Base-by-base conservation (phyloP, 1,139 yeast species). In the Scheffersomyces insectosa region DNA sequence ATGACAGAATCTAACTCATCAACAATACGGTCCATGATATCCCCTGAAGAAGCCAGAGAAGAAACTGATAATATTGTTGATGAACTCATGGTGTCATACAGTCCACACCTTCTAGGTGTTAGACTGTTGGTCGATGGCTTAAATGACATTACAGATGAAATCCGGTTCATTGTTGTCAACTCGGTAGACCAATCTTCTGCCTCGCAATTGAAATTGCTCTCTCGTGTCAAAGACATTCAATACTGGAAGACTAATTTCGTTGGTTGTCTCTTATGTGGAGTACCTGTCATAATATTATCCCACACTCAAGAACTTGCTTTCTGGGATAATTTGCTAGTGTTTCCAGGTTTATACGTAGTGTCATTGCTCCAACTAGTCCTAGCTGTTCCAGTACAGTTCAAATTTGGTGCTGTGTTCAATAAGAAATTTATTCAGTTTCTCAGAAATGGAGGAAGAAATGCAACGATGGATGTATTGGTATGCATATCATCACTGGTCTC, bases 381-480 rank as follows among this genome's bases (percentile, higher is more conserved):
- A 3, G 78, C 91, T 0, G 62, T 84, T 1, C 87, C 85, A 52
- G 73, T 91, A 36, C 93, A 88, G 58, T 80, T 87, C 54, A 70
- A 76, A 27, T 77, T 83, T 47, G 98, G 87, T 1, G 57, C 67
- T 8, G 73, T 76, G 31, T 93, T 89, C 56, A 80, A 82, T 60
- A 70, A 65, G 40, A 84, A 88, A 46, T 80, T 95, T 9, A 72
- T 66, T 55, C 77, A 76, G 38, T 85, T 95, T n/a, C 49, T 90
- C 13, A 70, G 70, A 43, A 89, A 86, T 53, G 76, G 82, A 6
- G 75, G 86, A 23, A 56, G 50, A 33, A 67, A 65, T 38, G 96
- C 97, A n/a, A 90, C 95, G 15, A 95, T 95, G 99, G 99, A 95
- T 63, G 89, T 91, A 2, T 73, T 95, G 48, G 93, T 95, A 31